Evolutionary conservation across 2,329 filamentous ascomycete genomes (phyloP).

Genomic region (Colletotrichum coccodes): DNA sequence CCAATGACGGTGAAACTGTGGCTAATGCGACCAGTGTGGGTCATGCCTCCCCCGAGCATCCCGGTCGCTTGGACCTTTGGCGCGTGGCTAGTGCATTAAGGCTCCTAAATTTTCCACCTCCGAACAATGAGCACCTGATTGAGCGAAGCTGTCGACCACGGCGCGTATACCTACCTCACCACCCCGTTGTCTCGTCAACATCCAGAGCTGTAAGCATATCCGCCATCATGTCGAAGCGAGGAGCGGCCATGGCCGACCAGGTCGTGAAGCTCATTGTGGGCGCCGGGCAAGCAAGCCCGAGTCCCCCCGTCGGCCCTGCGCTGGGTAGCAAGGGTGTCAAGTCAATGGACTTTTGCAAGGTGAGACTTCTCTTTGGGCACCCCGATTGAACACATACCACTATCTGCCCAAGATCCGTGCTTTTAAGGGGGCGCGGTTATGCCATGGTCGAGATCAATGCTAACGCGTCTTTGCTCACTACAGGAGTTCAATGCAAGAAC

Average conservation of each 20-base stretch:
- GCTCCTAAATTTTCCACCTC: constrained; percentile 33
- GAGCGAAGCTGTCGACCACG: constrained; percentile 4
- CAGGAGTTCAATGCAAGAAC: constrained; percentile 98
- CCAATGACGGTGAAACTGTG: constrained; percentile 34
- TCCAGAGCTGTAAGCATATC: constrained; percentile 31
- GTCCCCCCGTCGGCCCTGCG: constrained; percentile 94
- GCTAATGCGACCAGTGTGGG: constrained; percentile 25
- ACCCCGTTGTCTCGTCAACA: neutral
- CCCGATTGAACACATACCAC: constrained; percentile 26
- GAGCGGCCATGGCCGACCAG: constrained; percentile 64
- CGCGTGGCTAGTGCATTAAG: constrained; percentile 31
- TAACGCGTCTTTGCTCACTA: constrained; percentile 9
- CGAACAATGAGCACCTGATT: constrained; percentile 17
- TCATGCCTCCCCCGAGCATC: constrained; percentile 25
- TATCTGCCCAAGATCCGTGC: constrained; percentile 23
- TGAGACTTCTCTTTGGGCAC: constrained; percentile 47
- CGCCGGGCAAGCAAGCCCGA: constrained; percentile 92
- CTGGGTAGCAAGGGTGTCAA: constrained; percentile 98
- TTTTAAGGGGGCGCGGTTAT: constrained; percentile 7
- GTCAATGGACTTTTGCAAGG: constrained; percentile 99
- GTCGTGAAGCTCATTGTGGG: constrained; percentile 98
- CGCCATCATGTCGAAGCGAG: constrained; percentile 62
- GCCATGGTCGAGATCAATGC: constrained; percentile 32
- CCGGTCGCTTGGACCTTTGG: constrained; percentile 32
- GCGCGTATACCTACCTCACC: constrained; percentile 11